Percentiles rank a stretch among this genome's conserved stretches.
Conservation (phyloP, 2,329 filamentous ascomycete species). For the Ustilaginoidea virens region DNA sequence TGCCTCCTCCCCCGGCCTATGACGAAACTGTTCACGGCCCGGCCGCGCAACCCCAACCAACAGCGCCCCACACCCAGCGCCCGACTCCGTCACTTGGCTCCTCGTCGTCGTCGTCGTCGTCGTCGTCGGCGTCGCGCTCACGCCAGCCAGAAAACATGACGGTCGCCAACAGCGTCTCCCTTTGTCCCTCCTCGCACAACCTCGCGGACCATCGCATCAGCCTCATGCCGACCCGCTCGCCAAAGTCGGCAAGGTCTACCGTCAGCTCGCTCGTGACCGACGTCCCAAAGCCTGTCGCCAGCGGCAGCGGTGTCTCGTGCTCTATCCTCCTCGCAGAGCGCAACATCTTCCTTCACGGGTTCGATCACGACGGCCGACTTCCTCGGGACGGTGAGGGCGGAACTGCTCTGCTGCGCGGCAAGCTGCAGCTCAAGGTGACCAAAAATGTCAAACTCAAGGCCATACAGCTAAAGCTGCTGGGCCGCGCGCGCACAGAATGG, state of each 20-base stretch:
- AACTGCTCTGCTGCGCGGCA: conserved; percentile 78
- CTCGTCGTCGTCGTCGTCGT: conserved; percentile 1
- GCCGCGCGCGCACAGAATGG: conserved; percentile 83
- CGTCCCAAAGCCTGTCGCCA: conserved; percentile 58
- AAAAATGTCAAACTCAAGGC: conserved; percentile 91
- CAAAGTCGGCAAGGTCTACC: conserved; percentile 36
- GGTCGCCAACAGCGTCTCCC: conserved; percentile 9
- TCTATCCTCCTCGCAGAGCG: conserved; percentile 65
- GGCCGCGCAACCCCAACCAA: conserved; percentile 3
- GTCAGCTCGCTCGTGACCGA: conserved; percentile 37
- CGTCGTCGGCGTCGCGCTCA: background rate
- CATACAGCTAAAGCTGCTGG: conserved; percentile 72
- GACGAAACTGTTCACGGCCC: conserved; percentile 14
- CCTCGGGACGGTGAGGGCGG: conserved; percentile 38
- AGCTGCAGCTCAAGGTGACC: conserved; percentile 63
- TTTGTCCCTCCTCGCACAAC: conserved; percentile 11
- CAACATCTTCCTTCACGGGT: conserved; percentile 65
- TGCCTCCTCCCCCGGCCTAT: conserved; percentile 13
- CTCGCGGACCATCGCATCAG: conserved; percentile 27
- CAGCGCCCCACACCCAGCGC: conserved; percentile 1
- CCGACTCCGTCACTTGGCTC: no score
- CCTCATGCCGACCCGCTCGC: conserved; percentile 32
- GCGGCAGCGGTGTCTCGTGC: conserved; percentile 59
- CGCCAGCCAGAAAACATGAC: conserved; percentile 8
- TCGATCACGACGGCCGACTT: conserved; percentile 52